Base-by-base conservation (phyloP, 2,329 filamentous ascomycete genomes). In the Paramyrothecium roridum region DNA sequence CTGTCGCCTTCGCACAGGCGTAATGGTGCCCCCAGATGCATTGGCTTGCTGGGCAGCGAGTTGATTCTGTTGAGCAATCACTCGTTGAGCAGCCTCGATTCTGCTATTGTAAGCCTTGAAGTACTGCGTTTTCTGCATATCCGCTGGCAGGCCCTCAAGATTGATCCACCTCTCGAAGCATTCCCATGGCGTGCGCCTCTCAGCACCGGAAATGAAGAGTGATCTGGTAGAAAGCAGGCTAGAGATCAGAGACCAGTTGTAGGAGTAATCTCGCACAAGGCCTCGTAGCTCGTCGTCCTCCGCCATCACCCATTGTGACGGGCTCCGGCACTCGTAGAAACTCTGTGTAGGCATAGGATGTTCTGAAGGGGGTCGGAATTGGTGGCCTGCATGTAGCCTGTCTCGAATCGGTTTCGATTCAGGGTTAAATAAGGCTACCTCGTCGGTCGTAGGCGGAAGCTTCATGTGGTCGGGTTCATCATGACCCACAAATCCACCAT, bases 81-180 rank as follows among this genome's bases (percentile, higher is more conserved):
- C 71, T 47, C 79, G 75, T 64, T 87, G 83, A 1, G 83, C 85
- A 10, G 77, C 72, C 54, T 87, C 83, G 26, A 88, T 85, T 26
- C 85, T 75, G 11, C 73, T 75, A 60, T 83, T 85, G 66, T 87
- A 88, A 1, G 82, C 74, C 66, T 92, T 91, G 80, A 98, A 99
- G 70, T 98, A 99, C 48, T 93, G 89, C 1, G 91, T 96, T 75
- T 96, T 96, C 19, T 89, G 87, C 88, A 98, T 96, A 61, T 99
- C 95, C 12, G 88, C 85, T 4, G 95, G 93, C 40, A 97, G 78
- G 1, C 93, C 92, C 73, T 98, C 95, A 13, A 98, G 77, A 62
- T 90, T 87, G 54, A 97, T 89, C 93, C 93, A 99, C 47, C 95
- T 85, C 73, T 99, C 95, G 65, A 99, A 99, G 69, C 95, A 99